phyloP scores from a whole-genome alignment of 257 asterid species.

The Ligustrum vulgare region DNA sequence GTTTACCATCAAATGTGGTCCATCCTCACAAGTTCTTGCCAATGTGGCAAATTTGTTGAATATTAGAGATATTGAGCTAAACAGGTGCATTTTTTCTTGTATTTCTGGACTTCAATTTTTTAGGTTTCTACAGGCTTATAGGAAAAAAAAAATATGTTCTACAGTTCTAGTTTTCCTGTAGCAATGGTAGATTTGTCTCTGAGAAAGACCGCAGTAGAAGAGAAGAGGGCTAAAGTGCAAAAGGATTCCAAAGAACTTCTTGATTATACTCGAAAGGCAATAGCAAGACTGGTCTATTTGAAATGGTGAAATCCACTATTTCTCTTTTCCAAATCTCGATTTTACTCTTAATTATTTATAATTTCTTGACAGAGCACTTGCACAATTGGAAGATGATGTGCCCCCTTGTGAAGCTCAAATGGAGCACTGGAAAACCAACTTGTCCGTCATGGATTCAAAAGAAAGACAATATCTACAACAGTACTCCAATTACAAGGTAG shows the following conservation, averaged over 20 bases:
- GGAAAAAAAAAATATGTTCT: constrained; percentile 23
- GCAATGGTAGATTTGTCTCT: constrained; percentile 91
- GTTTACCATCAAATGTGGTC: constrained; percentile 80
- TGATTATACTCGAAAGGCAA: constrained; percentile 94
- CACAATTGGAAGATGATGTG: constrained; percentile 87
- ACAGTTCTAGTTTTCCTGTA: constrained; percentile 87
- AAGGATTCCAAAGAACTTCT: constrained; percentile 91
- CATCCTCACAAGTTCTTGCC: constrained; percentile 92
- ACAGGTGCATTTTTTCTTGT: constrained; percentile 56
- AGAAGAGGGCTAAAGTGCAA: constrained; percentile 86
- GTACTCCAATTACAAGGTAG: constrained; percentile 84
- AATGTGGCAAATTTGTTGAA: constrained; percentile 82
- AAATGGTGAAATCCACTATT: constrained; percentile 51
- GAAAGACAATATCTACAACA: constrained; percentile 92
- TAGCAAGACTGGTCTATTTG: constrained; percentile 86
- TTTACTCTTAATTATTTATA: too few relatives aligned
- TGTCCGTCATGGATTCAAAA: constrained; percentile 86
- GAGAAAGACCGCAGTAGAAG: constrained; percentile 94
- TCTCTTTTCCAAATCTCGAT: too few relatives aligned
- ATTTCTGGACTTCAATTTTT: background rate
- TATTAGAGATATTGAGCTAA: constrained; percentile 91
- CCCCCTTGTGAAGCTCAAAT: constrained; percentile 92
- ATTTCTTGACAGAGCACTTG: constrained; percentile 58
- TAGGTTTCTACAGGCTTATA: constrained; percentile 28
- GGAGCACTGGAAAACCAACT: constrained; percentile 85